Conservation (phyloP, 2,329 filamentous ascomycete genomes). For the Pseudogymnoascus sp. region DNA sequence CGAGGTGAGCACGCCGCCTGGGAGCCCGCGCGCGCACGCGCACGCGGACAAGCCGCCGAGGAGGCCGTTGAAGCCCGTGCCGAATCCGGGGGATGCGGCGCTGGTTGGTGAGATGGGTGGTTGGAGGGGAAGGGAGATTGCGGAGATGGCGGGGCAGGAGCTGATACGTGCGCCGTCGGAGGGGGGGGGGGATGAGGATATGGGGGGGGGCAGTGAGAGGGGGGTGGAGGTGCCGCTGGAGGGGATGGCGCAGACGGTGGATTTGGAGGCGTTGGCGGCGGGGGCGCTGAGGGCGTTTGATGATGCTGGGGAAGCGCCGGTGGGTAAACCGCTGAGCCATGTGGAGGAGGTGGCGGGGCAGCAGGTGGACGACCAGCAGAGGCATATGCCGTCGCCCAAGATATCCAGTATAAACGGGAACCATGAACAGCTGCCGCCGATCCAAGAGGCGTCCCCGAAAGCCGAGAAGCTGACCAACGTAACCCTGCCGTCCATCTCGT, state of each 20-base stretch:
- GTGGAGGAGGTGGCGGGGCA: neutral
- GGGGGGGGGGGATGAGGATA: conserved; percentile 34
- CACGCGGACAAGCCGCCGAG: conserved; percentile 39
- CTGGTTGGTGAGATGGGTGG: conserved; percentile 57
- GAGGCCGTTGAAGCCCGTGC: conserved; percentile 43
- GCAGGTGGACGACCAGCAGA: neutral
- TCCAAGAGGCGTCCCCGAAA: conserved; percentile 22
- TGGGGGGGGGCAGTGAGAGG: conserved; percentile 25
- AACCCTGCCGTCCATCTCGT: conserved; percentile 26
- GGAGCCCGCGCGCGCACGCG: conserved; percentile 20
- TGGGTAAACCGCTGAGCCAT: neutral
- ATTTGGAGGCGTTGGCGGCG: conserved; percentile 11
- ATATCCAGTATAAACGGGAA: neutral
- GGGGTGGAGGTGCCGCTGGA: conserved; percentile 13
- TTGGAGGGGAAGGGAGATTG: conserved; percentile 58
- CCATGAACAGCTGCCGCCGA: conserved; percentile 23
- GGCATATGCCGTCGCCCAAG: neutral
- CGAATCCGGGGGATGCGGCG: conserved; percentile 56
- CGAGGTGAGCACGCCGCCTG: conserved; percentile 36
- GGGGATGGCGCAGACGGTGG: neutral
- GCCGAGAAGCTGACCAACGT: conserved; percentile 21
- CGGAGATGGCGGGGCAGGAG: conserved; percentile 44
- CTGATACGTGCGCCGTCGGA: conserved; percentile 37
- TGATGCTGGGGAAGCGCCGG: neutral
- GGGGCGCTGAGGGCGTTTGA: conserved; percentile 10